These are phyloP conservation scores for Croton setiger DNA, from an alignment of 441 rosid genomes.

Conservation along the genomic window DNA sequence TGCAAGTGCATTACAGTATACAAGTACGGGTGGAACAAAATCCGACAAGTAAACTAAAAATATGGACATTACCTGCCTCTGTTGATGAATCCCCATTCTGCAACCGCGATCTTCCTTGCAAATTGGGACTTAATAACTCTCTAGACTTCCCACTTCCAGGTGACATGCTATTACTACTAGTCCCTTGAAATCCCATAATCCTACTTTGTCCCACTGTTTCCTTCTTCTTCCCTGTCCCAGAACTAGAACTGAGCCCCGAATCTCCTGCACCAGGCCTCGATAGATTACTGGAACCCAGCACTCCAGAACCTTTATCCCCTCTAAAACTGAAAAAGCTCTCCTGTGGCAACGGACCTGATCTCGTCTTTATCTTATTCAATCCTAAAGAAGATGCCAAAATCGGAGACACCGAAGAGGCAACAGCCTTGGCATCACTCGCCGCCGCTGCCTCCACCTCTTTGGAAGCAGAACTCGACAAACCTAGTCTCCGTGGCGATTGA, in stretches of 20 bases:
- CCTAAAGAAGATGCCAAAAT: conserved; percentile 90
- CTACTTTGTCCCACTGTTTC: conserved; percentile 33
- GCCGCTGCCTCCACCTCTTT: neutral
- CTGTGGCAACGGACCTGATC: conserved; percentile 93
- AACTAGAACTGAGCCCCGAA: conserved; percentile 26
- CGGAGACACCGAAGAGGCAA: conserved; percentile 66
- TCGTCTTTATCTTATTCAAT: conserved; percentile 83
- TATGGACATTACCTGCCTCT: conserved; percentile 50
- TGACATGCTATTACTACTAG: conserved; percentile 32
- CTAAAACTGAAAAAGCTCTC: conserved; percentile 72
- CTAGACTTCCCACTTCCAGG: conserved; percentile 49
- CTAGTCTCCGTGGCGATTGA: conserved; percentile 22
- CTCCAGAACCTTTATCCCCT: conserved; percentile 56
- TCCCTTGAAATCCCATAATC: conserved; percentile 41
- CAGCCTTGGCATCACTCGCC: conserved; percentile 31
- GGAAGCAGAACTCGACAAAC: conserved; percentile 4
- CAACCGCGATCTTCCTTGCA: conserved; percentile 45
- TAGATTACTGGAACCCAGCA: conserved; percentile 64
- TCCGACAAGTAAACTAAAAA: neutral
- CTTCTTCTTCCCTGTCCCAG: conserved; percentile 45
- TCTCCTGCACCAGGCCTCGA: conserved; percentile 44
- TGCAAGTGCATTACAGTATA: neutral
- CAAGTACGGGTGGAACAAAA: neutral
- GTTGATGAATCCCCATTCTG: conserved; percentile 67
- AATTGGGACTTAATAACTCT: conserved; percentile 57